These are phyloP conservation scores for Acidomyces sp. DNA, from an alignment of 495 filamentous ascomycete genomes.

Conservation along the genomic window DNA sequence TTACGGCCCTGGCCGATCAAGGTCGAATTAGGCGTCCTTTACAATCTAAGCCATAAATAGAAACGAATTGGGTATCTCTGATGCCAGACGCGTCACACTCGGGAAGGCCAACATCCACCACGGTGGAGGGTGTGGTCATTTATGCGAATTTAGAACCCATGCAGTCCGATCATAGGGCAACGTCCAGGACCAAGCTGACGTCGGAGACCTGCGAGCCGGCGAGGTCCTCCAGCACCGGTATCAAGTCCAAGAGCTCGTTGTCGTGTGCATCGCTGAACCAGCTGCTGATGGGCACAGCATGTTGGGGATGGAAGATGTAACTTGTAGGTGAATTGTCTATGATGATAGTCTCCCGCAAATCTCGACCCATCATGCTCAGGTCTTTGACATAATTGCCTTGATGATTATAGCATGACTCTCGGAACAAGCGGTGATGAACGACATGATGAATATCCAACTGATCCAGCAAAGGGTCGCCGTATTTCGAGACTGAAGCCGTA, in stretches of 20 bases:
- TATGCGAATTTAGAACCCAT: not conserved
- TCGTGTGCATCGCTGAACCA: constrained; percentile 99
- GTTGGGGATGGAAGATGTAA: constrained; percentile 98
- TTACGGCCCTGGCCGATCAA: too few species aligned
- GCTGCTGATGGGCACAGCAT: constrained; percentile 98
- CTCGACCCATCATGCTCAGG: constrained; percentile 88
- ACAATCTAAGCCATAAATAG: too few species aligned
- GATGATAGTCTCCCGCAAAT: constrained; percentile 95
- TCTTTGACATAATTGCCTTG: constrained; percentile 99
- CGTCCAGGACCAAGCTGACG: constrained; percentile 95
- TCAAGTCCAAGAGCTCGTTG: constrained; percentile 95
- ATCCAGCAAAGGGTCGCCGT: constrained; percentile 90
- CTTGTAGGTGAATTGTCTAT: constrained; percentile 99
- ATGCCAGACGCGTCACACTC: not conserved
- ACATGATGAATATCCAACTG: constrained; percentile 96
- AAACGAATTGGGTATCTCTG: constrained; percentile 14
- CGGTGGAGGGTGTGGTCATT: not conserved
- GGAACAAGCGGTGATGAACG: constrained; percentile 90
- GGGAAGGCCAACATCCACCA: not conserved
- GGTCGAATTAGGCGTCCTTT: too few species aligned
- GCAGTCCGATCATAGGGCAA: constrained; percentile 51
- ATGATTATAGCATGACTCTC: constrained; percentile 98
- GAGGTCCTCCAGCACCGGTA: constrained; percentile 96
- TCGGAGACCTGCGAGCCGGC: constrained; percentile 76
- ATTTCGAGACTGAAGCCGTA: constrained; percentile 98